Evolutionary conservation across 2,329 filamentous ascomycete genomes (phyloP).

Genomic region (Atkinsonella texensis): DNA sequence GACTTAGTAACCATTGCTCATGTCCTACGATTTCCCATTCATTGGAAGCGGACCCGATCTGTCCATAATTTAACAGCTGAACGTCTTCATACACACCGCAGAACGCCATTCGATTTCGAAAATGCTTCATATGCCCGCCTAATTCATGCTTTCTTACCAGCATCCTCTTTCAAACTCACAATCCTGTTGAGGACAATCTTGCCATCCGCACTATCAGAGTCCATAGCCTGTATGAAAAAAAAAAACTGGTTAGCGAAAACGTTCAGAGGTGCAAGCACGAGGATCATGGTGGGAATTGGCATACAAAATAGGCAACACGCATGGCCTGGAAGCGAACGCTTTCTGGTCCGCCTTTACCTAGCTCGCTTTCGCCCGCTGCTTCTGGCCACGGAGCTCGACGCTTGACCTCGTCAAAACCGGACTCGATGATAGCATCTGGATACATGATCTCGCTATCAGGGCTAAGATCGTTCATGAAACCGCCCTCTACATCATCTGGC

Average conservation of each 20-base stretch:
- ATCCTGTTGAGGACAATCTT: slow-evolving; percentile 83
- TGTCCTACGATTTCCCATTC: too few relatives aligned
- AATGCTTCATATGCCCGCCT: background rate
- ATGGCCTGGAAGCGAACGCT: slow-evolving; percentile 84
- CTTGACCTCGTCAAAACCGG: slow-evolving; percentile 68
- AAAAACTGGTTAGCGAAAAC: too few relatives aligned
- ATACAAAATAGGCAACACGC: slow-evolving; percentile 72
- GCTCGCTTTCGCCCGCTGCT: slow-evolving; percentile 56
- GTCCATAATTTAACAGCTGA: background rate
- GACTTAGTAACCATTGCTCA: too few relatives aligned
- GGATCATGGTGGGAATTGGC: slow-evolving; percentile 13
- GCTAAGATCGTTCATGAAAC: slow-evolving; percentile 76
- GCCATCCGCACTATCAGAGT: slow-evolving; percentile 67
- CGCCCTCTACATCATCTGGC: slow-evolving; percentile 63
- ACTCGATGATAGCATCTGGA: slow-evolving; percentile 66
- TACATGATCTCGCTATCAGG: slow-evolving; percentile 75
- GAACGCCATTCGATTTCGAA: background rate
- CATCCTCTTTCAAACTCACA: slow-evolving; percentile 80
- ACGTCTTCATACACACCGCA: background rate
- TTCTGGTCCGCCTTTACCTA: slow-evolving; percentile 52
- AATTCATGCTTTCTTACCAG: slow-evolving; percentile 42
- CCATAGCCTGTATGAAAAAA: slow-evolving; percentile 42
- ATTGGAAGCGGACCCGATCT: background rate
- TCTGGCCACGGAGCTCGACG: slow-evolving; percentile 70
- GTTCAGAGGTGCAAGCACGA: background rate